These are phyloP conservation scores for Vaccinium darrowii DNA, from an alignment of 148 eudicot genomes.

Conservation along the genomic window DNA sequence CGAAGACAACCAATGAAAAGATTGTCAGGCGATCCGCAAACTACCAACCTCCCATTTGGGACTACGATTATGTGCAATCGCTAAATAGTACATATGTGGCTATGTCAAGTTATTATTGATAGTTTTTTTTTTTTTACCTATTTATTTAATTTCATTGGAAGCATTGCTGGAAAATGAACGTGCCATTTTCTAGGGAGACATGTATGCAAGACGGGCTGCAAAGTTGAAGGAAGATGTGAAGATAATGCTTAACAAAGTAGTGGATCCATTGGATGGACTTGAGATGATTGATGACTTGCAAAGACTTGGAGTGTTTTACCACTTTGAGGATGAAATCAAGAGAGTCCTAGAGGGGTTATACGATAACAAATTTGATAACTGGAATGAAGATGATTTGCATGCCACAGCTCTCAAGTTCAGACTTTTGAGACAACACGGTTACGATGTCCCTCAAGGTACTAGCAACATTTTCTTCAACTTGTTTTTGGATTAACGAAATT, in stretches of 20 bases:
- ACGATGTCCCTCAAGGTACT: constrained; percentile 26
- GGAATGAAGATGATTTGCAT: constrained; percentile 14
- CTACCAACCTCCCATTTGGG: neutral
- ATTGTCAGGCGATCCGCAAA: too few species aligned
- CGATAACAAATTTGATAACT: neutral
- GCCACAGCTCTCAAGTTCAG: constrained; percentile 25
- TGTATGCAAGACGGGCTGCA: neutral
- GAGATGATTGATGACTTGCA: constrained; percentile 32
- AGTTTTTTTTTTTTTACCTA: neutral
- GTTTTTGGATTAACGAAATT: neutral
- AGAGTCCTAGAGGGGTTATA: constrained; percentile 5
- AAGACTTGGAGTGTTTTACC: constrained; percentile 31
- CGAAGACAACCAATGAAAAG: too few species aligned
- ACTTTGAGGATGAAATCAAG: constrained; percentile 26
- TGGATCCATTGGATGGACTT: constrained; percentile 5
- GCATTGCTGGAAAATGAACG: neutral
- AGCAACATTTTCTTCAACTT: neutral
- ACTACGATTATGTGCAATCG: neutral
- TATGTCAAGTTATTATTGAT: neutral
- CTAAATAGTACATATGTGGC: neutral
- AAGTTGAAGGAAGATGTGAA: neutral
- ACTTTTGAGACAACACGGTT: constrained; percentile 32
- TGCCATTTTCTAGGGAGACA: neutral
- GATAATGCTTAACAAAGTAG: neutral
- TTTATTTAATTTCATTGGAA: neutral